Base-by-base conservation (phyloP, 129 eudicot genomes). In the Ambrosia artemisiifolia region DNA sequence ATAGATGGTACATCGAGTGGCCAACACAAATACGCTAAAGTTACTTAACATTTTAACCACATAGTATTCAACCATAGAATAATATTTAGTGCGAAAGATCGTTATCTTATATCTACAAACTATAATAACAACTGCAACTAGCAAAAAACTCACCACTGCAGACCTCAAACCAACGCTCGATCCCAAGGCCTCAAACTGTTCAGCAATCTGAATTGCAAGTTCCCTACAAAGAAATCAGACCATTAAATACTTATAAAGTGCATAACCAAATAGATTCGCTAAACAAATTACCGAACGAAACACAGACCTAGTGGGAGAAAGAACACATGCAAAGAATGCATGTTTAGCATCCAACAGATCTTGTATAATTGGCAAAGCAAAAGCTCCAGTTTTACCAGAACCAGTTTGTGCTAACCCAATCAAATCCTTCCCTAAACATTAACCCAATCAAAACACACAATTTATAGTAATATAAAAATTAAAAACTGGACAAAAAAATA, bases 101-200 rank as follows among this genome's bases (percentile, higher is more conserved):
- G 5, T 44, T 57, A 33, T 48, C 24, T 2, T 34, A 63, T 32
- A 12, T 47, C 3, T 43, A 59, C 34, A n/a, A 55, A 56, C 49
- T 65, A 11, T 2, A 19, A 51, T 11, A 10, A 14, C 11, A 38
- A 63, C 0, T 17, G 4, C 63, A 50, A 50, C 10, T 5, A 42
- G 12, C 11, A 30, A 70, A 44, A 80, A 38, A 42, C 96, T 83
- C 77, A 93, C 98, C 92, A 87, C 95, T 17, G 92, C 95, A 20
- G 86, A 82, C 76, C 81, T 89, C 9, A 93, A 85, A 34, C 90
- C 86, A 74, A 89, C 89, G 35, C 72, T 80, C 2, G 96, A 73
- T 17, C 98, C 98, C 81, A 93, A 69, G 4, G 98, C 98, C 72
- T 85, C 90, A 66, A 93, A 90, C 75, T 93, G 98, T 33, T 93